A percentile compares a stretch with the other conserved stretches of the same genome.
Conservation (phyloP, 2,329 filamentous ascomycete genomes). For the Penicillium frequentans region DNA sequence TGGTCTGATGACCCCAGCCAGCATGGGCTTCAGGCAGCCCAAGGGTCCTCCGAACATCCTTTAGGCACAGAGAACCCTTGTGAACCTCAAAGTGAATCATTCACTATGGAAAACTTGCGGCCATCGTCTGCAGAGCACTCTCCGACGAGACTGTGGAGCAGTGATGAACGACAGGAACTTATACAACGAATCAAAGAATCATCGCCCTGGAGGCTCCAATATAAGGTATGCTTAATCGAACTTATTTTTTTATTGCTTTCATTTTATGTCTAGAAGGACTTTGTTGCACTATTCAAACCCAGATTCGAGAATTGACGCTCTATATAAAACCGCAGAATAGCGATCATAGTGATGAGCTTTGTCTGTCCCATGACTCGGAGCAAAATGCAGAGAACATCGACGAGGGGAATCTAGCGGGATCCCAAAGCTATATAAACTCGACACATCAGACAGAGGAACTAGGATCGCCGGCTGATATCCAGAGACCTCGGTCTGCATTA, state of each 20-base stretch:
- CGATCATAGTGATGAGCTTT: constrained; percentile 1
- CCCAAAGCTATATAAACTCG: constrained; percentile 24
- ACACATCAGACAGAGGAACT: constrained; percentile 45
- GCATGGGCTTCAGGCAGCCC: constrained; percentile 8
- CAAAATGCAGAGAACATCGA: constrained; percentile 16
- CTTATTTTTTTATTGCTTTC: neutral
- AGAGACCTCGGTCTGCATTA: constrained; percentile 74
- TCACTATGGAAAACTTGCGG: constrained; percentile 1
- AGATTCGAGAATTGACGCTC: constrained; percentile 7
- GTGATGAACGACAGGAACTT: constrained; percentile 69
- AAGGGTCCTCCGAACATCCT: constrained; percentile 14
- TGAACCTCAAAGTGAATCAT: neutral
- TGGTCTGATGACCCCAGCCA: constrained; percentile 25
- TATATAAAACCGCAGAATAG: constrained; percentile 7
- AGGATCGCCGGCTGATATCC: constrained; percentile 64
- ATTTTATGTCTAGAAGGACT: neutral
- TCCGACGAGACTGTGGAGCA: constrained; percentile 27
- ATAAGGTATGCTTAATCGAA: constrained; percentile 50
- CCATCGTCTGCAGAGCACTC: constrained; percentile 13
- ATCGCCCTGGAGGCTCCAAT: constrained; percentile 69
- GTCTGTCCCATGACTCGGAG: constrained; percentile 27
- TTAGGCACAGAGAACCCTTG: constrained; percentile 8
- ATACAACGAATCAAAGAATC: constrained; percentile 85
- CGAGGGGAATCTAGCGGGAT: constrained; percentile 9
- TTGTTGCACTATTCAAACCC: neutral